These are phyloP conservation scores for Pichia sporocuriosa DNA, from an alignment of 805 yeast genomes.

Conservation along the genomic window DNA sequence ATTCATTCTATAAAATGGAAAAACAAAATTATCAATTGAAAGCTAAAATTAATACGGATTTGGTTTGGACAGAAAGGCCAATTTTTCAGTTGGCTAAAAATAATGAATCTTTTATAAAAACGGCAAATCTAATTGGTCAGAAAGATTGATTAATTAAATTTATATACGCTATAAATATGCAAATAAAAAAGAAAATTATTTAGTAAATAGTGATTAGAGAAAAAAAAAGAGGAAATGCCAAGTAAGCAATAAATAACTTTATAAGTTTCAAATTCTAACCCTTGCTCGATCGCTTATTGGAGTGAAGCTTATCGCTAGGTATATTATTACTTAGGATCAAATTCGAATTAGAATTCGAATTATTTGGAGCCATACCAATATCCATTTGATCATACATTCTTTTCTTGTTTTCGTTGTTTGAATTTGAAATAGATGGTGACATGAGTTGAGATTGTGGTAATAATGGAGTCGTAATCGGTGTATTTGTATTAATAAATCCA, in stretches of 20 bases:
- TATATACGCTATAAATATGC: too few species aligned
- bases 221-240: too few species aligned
- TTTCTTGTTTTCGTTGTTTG: not conserved
- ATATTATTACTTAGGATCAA: too few species aligned
- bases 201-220: too few species aligned
- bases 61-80: slow-evolving; percentile 19
- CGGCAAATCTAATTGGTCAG: slow-evolving; percentile 12
- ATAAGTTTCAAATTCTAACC: too few species aligned
- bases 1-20: slow-evolving; percentile 12
- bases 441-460: slow-evolving; percentile 2
- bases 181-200: too few species aligned
- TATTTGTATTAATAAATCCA: slow-evolving; percentile 2
- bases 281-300: too few species aligned
- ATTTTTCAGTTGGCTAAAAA: slow-evolving; percentile 13
- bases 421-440: not conserved
- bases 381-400: not conserved
- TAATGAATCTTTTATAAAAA: slow-evolving; percentile 12
- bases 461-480: slow-evolving; percentile 7
- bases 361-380: too few species aligned
- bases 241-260: too few species aligned
- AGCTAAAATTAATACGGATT: slow-evolving; percentile 11
- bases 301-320: too few species aligned
- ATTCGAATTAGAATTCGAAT: too few species aligned
- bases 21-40: slow-evolving; percentile 13
- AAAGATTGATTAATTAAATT: not conserved